Base-by-base conservation (phyloP, 805 yeast species). In the Blastobotrys mokoenaii region DNA sequence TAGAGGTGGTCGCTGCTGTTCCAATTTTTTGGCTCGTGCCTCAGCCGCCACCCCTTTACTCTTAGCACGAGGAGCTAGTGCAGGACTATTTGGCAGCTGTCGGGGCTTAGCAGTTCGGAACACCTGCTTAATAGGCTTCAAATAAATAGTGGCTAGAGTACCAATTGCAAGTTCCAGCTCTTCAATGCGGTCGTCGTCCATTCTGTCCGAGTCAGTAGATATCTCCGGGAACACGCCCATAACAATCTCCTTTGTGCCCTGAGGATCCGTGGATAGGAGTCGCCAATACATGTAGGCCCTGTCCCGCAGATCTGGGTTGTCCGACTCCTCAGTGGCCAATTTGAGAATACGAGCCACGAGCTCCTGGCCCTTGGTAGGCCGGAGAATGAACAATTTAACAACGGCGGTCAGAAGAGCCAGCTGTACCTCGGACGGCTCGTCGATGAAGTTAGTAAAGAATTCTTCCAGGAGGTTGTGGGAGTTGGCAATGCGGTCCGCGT, bases 231-330 rank as follows among this genome's bases (percentile, higher is more conserved):
- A 46, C 2, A 68, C 67, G 11, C 79, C 77, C 51, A 79, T 70
- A 10, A 88, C 71, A n/a, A 89, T 71, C 17, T 69, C 71, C 43
- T 66, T 62, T 2, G 78, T 67, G 2, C 69, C 65, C 15, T 69
- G 68, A 32, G 69, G 69, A 40, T 68, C 69, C 5, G 71, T 49
- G 1, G 93, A 77, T 5, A 89, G 64, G 25, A 89, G 64, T 46
- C 95, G 71, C 93, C 95, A 83, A 65, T 90, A 89, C 65, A 86
- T 79, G 57, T 70, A 82, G 0, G 90, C 96, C 34, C 96, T 66
- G 52, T 86, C 94, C 49, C 97, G 72, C 9, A 88, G 63, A 63
- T 90, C 97, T 0, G 96, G 96, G 54, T 86, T 81, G 50, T 80
- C 80, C 1, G 72, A 67, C 10, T 79, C 83, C 52, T 86, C 93